Base-by-base conservation (phyloP, 2,329 filamentous ascomycete genomes). In the Pseudogymnoascus sp. region DNA sequence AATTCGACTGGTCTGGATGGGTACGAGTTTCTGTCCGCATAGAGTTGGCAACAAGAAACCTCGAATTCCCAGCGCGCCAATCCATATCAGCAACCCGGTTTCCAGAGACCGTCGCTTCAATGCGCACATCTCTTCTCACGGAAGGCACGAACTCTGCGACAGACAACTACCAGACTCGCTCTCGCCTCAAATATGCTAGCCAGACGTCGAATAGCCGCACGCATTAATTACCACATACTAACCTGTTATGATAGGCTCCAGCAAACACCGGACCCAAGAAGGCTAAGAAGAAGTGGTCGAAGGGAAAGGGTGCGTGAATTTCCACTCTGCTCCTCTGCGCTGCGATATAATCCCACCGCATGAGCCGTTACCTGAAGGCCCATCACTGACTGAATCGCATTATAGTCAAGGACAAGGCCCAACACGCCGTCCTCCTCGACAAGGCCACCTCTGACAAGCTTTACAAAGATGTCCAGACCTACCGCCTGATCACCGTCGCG, bases 361-460 rank as follows among this genome's bases (percentile, higher is more conserved):
- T 57, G 65, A 67, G 45, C 18, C 26, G 12, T 45, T 36, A 16
- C 18, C 47, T 60, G 31, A 10, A 64, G 34, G 62, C 64, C 69
- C 37, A 68, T 62, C 54, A 45, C 62, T 66, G 68, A 79, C 77
- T 67, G 79, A 79, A 75, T 42, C 21, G 39, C 36, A 75, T 76
- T 72, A 84, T 80, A 92, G 95, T 99, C 86, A 99, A 99, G 95
- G 95, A 99, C 88, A 99, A 99, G 93, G 93, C 95, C 82, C 90
- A 97, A 81, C 95, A 99, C 87, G 91, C 90, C 81, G 95, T 99
- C 81, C 86, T 97, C 78, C 91, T 99, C 83, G 95, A 99, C 86
- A 99, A 99, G 88, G 78, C 84, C 82, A 96, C 89, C 77, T 90
- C 89, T 73, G 95, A 99, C 83, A 96, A 96, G 86, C 92, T 99